Percentiles rank a stretch among this genome's conserved stretches.
Evolutionary conservation across 1,284 basidiomycete genomes (phyloP).

Genomic region (Ceratobasidium sp.): DNA sequence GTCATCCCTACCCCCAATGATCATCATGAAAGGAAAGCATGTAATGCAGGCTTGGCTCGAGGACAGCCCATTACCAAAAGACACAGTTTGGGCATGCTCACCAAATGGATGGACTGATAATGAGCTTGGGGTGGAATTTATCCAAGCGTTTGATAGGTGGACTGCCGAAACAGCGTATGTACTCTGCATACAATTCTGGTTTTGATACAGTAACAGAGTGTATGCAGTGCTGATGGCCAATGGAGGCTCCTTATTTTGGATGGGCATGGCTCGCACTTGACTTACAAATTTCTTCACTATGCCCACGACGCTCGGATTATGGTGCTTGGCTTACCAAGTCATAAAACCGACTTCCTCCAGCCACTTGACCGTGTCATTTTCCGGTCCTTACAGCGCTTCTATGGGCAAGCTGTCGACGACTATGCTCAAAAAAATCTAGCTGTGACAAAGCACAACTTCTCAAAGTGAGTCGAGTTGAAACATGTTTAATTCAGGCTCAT

Average conservation of each 20-base stretch:
- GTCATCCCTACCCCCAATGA: slow-evolving; percentile 6
- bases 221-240: slow-evolving; percentile 16
- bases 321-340: slow-evolving; percentile 56
- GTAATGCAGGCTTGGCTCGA: slow-evolving; percentile 6
- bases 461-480: background rate
- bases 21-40: slow-evolving; percentile 29
- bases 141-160: slow-evolving; percentile 52
- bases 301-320: slow-evolving; percentile 51
- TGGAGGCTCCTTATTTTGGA: slow-evolving; percentile 32
- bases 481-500: background rate
- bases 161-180: slow-evolving; percentile 45
- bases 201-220: background rate
- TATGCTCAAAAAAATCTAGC: background rate
- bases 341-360: slow-evolving; percentile 58
- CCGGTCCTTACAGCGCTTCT: slow-evolving; percentile 48
- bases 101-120: slow-evolving; percentile 59
- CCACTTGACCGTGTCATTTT: slow-evolving; percentile 58
- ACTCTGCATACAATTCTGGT: background rate
- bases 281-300: slow-evolving; percentile 47
- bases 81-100: slow-evolving; percentile 47
- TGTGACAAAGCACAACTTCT: slow-evolving; percentile 4
- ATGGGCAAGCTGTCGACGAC: background rate
- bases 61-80: slow-evolving; percentile 3
- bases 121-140: slow-evolving; percentile 54
- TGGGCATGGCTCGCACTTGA: slow-evolving; percentile 42